These are phyloP conservation scores for Acorus gramineus DNA, from an alignment of 106 monocot genomes.

Conservation along the genomic window DNA sequence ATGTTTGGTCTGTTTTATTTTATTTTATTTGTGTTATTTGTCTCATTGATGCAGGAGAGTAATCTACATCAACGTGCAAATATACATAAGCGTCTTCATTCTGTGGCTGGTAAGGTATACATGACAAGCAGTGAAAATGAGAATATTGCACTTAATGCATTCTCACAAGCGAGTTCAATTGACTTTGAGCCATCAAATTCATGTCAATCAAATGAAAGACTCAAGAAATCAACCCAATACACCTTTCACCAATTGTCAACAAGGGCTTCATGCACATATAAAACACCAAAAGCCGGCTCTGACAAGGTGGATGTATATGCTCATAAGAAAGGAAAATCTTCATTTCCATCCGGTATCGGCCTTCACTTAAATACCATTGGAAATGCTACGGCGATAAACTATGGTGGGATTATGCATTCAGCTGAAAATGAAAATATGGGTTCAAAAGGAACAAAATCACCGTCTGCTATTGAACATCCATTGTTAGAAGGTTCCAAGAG, in stretches of 20 bases:
- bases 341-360: slow-evolving; percentile 40
- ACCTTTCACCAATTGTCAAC: not conserved
- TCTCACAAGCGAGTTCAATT: slow-evolving; percentile 4
- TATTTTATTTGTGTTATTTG: no score
- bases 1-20: no score
- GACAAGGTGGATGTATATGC: slow-evolving; percentile 4
- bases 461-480: slow-evolving; percentile 5
- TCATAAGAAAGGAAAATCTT: slow-evolving; percentile 9
- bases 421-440: slow-evolving; percentile 6
- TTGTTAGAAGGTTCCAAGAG: slow-evolving; percentile 4
- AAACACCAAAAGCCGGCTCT: not conserved
- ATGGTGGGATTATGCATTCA: slow-evolving; percentile 8
- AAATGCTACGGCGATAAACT: slow-evolving; percentile 10
- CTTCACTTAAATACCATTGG: slow-evolving; percentile 52
- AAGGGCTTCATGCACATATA: not conserved
- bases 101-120: slow-evolving; percentile 27
- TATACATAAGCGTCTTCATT: slow-evolving; percentile 55
- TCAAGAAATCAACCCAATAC: slow-evolving; percentile 5
- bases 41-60: not conserved
- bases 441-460: not conserved
- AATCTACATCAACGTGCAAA: slow-evolving; percentile 24
- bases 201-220: not conserved
- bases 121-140: not conserved
- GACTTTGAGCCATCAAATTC: slow-evolving; percentile 9
- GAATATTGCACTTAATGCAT: slow-evolving; percentile 7